Evolutionary conservation across 1,139 yeast genomes (phyloP).

Genomic region (Geotrichum fermentans): DNA sequence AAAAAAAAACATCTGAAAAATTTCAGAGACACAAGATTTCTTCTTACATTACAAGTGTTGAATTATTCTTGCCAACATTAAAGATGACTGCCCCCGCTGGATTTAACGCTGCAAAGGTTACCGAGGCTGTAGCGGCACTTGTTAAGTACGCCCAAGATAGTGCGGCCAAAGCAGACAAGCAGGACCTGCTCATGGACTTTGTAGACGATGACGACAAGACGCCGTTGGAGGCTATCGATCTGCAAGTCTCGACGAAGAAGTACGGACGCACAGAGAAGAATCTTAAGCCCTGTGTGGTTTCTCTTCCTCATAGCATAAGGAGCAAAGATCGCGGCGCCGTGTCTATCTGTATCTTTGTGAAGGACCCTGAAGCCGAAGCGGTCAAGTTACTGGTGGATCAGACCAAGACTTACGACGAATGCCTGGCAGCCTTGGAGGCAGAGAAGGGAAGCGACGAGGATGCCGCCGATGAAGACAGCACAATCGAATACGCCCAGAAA

Average conservation of each 20-base stretch:
- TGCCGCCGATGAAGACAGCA: conserved; percentile 10
- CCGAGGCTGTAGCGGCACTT: conserved; percentile 38
- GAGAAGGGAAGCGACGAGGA: conserved; percentile 35
- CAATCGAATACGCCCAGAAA: conserved; percentile 9
- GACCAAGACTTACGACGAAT: conserved; percentile 38
- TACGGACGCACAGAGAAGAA: conserved; percentile 57
- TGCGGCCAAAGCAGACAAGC: conserved; percentile 25
- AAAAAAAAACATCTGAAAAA: conserved; percentile 10
- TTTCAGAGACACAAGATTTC: not conserved
- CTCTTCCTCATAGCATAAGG: conserved; percentile 48
- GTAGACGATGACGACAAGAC: conserved; percentile 36
- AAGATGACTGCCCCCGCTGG: conserved; percentile 12
- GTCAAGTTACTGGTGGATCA: conserved; percentile 14
- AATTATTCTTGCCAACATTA: not conserved
- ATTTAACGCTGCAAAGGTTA: conserved; percentile 25
- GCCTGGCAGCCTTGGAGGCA: conserved; percentile 55
- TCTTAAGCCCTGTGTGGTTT: conserved; percentile 67
- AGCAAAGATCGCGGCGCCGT: conserved; percentile 27
- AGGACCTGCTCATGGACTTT: conserved; percentile 52
- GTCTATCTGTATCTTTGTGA: conserved; percentile 63
- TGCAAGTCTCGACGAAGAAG: conserved; percentile 62
- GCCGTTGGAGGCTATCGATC: conserved; percentile 40
- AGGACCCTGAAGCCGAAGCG: conserved; percentile 49
- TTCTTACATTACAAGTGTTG: not conserved
- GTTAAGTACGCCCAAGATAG: conserved; percentile 31